These are phyloP conservation scores for Salvia sclarea DNA, from an alignment of 305 asterid species.

Conservation along the genomic window DNA sequence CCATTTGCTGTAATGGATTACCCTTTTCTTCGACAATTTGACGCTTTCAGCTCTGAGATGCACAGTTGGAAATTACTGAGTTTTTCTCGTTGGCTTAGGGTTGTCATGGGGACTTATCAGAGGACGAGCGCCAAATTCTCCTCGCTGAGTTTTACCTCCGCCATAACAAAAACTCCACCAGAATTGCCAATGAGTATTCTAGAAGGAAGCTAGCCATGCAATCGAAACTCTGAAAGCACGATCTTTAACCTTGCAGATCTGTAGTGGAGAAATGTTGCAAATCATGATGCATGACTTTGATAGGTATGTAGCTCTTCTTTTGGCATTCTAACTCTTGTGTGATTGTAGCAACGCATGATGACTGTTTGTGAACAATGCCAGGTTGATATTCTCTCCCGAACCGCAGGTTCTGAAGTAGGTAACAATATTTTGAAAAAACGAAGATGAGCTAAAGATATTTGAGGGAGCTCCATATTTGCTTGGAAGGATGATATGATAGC, in stretches of 20 bases:
- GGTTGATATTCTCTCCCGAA: not conserved
- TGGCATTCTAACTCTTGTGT: not conserved
- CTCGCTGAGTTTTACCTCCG: constrained; percentile 91
- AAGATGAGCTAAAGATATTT: not conserved
- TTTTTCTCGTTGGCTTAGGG: constrained; percentile 48
- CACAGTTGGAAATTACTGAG: not conserved
- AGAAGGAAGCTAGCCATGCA: constrained; percentile 47
- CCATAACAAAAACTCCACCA: constrained; percentile 60
- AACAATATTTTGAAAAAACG: not conserved
- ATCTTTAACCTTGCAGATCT: not conserved
- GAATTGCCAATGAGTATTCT: constrained; percentile 67
- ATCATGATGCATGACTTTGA: not conserved
- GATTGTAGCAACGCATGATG: not conserved
- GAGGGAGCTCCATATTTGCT: not conserved
- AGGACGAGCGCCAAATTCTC: constrained; percentile 65
- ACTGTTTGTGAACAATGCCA: not conserved
- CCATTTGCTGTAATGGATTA: not conserved
- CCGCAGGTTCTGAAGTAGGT: not conserved
- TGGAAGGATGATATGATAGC: not conserved
- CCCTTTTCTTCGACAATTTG: too few relatives aligned
- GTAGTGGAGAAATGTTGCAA: not conserved
- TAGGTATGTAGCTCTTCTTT: not conserved
- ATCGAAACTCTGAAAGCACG: constrained; percentile 47
- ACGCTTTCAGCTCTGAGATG: not conserved
- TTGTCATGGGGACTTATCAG: constrained; percentile 79